These are phyloP conservation scores for Mycena maculata DNA, from an alignment of 768 basidiomycete genomes.

Conservation along the genomic window DNA sequence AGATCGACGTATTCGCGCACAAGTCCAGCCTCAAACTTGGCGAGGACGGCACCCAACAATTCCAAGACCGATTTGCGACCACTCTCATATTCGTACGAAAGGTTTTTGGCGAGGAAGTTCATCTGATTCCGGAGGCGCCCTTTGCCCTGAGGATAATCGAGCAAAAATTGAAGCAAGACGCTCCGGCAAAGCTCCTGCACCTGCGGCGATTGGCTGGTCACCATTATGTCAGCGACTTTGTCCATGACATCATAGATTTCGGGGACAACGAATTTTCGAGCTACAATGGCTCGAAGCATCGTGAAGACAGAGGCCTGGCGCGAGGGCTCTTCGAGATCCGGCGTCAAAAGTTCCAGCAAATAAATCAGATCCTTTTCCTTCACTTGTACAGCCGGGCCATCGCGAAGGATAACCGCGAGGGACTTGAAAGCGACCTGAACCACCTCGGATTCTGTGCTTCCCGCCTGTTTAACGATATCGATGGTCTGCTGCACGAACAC, in stretches of 20 bases:
- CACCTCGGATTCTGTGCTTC: slow-evolving; percentile 90
- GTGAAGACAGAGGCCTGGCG: slow-evolving; percentile 90
- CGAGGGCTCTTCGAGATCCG: slow-evolving; percentile 90
- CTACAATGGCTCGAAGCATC: slow-evolving; percentile 90
- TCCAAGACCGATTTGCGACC: slow-evolving; percentile 96
- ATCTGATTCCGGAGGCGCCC: slow-evolving; percentile 90
- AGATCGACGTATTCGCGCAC: slow-evolving; percentile 87
- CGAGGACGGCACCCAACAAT: slow-evolving; percentile 83
- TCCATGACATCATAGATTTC: slow-evolving; percentile 99
- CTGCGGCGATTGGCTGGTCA: slow-evolving; percentile 90
- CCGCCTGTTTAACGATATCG: slow-evolving; percentile 82
- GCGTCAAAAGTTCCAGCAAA: slow-evolving; percentile 85
- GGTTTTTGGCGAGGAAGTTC: slow-evolving; percentile 91
- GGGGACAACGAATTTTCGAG: slow-evolving; percentile 91
- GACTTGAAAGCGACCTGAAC: slow-evolving; percentile 91
- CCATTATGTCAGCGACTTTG: slow-evolving; percentile 89
- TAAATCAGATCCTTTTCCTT: slow-evolving; percentile 91
- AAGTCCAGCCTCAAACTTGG: slow-evolving; percentile 83
- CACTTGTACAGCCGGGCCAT: slow-evolving; percentile 81
- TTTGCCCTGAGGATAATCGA: slow-evolving; percentile 97
- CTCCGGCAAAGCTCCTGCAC: slow-evolving; percentile 94
- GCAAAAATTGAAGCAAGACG: slow-evolving; percentile 90
- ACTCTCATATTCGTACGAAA: slow-evolving; percentile 90
- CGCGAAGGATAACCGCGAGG: slow-evolving; percentile 89
- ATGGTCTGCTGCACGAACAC: slow-evolving; percentile 88